Base-by-base conservation (phyloP, 768 basidiomycete species). In the Pisolithus orientalis region DNA sequence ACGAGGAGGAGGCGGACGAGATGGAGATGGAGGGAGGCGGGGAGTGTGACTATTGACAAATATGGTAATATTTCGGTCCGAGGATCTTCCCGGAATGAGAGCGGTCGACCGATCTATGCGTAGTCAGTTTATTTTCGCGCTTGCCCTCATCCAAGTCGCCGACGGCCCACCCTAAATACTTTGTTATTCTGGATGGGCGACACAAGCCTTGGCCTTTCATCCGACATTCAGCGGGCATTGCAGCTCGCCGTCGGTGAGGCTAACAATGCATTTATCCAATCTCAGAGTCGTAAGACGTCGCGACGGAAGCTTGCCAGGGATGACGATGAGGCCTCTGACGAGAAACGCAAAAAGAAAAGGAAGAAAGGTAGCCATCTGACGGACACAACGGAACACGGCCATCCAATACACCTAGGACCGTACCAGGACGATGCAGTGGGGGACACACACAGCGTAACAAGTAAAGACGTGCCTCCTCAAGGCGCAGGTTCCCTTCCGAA, bases 1-100 rank as follows among this genome's bases (percentile, higher is more conserved):
- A 87, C 44, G 79, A 83, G 24, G 83, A 84, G 46, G 81, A 84
- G 24, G 73, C 75, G 44, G 63, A 62, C 46, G 57, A 53, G 44
- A 17, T 21, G 45, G 44, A 46, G 54, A 47, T 53, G 54, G 51
- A 31, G 42, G 45, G 0, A 1, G 39, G 27, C 16, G 14, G 34
- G 10, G 24, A 51, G 28, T 21, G 25, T 29, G 27, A 37, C 5
- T n/a, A 27, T 39, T 38, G 42, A 47, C 43, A 56, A 17, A 40
- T 59, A 49, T 52, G 53, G 65, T 3, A 63, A 43, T 53, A 56
- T 27, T 45, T 49, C 62, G 64, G 64, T 16, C 44, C 21, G 44
- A n/a, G 29, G 8, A 29, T n/a, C 7, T 29, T 47, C n/a, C 21
- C 7, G 17, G 46, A 47, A 9, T 37, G 11, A 17, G 21, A 34